Evolutionary conservation across 345 rosid genomes (phyloP).

Genomic region (Salix caprea): DNA sequence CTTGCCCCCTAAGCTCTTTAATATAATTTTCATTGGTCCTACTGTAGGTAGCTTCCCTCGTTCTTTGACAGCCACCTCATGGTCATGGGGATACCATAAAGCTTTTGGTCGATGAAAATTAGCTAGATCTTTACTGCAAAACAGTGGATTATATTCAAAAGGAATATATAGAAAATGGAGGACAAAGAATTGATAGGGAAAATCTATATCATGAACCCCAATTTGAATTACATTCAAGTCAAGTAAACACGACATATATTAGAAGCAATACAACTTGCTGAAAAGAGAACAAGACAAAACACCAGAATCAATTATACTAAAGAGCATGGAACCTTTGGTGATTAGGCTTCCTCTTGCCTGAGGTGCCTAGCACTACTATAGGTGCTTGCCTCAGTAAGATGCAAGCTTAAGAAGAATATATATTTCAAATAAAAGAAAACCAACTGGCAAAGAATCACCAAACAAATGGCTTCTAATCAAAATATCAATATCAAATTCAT

Average conservation of each 20-base stretch:
- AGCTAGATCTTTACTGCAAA: constrained; percentile 83
- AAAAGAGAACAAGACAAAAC: neutral
- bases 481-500: neutral
- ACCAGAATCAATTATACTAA: neutral
- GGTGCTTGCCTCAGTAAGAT: neutral
- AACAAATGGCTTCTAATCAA: neutral
- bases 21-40: constrained; percentile 79
- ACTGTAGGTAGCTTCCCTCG: constrained; percentile 72
- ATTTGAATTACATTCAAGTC: neutral
- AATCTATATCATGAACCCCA: constrained; percentile 1
- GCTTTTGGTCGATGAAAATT: constrained; percentile 96
- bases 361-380: neutral
- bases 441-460: neutral
- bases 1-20: constrained; percentile 97
- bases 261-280: neutral
- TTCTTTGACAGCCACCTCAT: constrained; percentile 84
- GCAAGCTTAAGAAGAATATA: neutral
- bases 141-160: constrained; percentile 7
- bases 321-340: neutral
- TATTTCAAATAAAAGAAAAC: neutral
- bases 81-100: constrained; percentile 91
- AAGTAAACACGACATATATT: constrained; percentile 2
- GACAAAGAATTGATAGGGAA: neutral
- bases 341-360: neutral
- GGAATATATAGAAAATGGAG: neutral